Conservation (phyloP, 2,329 filamentous ascomycete species). For the Lachnum nothofagi region DNA sequence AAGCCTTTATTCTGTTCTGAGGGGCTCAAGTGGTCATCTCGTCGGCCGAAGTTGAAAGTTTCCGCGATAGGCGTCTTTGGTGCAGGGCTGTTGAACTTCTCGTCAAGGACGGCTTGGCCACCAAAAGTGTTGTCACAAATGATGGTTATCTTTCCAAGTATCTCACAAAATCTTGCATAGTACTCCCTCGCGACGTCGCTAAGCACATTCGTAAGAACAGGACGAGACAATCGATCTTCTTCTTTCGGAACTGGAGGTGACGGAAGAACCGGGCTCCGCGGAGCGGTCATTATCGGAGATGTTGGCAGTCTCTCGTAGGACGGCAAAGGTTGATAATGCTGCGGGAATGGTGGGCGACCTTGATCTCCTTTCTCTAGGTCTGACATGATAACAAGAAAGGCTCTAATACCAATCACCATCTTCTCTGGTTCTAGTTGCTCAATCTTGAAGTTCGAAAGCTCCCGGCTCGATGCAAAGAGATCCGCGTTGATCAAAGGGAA, state of each 20-base stretch:
- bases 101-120: constrained; percentile 88
- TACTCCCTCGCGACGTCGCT: constrained; percentile 76
- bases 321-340: constrained; percentile 47
- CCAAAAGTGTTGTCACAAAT: constrained; percentile 97
- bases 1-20: constrained; percentile 88
- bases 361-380: constrained; percentile 82
- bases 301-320: constrained; percentile 42
- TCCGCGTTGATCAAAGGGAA: constrained; percentile 93
- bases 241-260: constrained; percentile 32
- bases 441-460: constrained; percentile 60
- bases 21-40: constrained; percentile 67
- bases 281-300: constrained; percentile 45
- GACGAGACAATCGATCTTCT: constrained; percentile 63
- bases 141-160: constrained; percentile 90
- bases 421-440: constrained; percentile 93
- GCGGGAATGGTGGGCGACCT: constrained; percentile 76
- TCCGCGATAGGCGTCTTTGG: constrained; percentile 95
- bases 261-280: constrained; percentile 21
- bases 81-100: constrained; percentile 81
- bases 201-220: constrained; percentile 57
- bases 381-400: constrained; percentile 87
- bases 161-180: constrained; percentile 88
- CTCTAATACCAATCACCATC: constrained; percentile 93
- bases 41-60: constrained; percentile 82
- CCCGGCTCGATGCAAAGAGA: constrained; percentile 61